Evolutionary conservation across 805 yeast genomes (phyloP), one percentile per base, ranked within the genome.

Genomic region (Candida silvicultrix): DNA sequence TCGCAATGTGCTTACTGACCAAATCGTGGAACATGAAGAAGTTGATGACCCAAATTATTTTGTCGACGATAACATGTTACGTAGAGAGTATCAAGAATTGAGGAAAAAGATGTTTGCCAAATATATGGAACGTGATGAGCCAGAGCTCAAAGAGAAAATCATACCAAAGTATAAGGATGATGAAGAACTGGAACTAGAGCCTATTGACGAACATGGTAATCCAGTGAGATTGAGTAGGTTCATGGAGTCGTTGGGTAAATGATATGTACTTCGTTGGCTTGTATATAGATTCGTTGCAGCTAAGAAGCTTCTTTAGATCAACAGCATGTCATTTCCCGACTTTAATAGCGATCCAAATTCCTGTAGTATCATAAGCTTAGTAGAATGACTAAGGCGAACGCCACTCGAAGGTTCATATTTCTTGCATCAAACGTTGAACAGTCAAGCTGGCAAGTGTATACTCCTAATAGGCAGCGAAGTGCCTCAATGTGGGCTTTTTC

Each of bases 151-250:
- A 25, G 45, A 35, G 41, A 18, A 32, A 12, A 28, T 16, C 22
- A 28, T 15, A 11, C 32, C 32, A 2, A 14, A 10, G 8, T 16
- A 42, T 43, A 67, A 70, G 48, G 64, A 74, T 1, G 75, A 73
- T 2, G 65, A 68, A 42, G 86, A 77, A 37, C 55, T 64, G 48
- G 90, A 80, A 46, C 54, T 78, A 18, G 95, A 85, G 56, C 89
- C 88, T 0, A 66, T 85, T 7, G 89, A 85, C 53, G 83, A 78
- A 45, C 55, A 65, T 35, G 88, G 88, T 0, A 74, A 78, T 45
- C 80, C 81, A 0, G 59, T 76, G 8, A 80, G 71, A 48, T 66
- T 77, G 1, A 85, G 95, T 57, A 68, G 89, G 43, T 88, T 88
- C 62, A 84, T 71, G 56, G 78, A 86, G 11, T 83, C 86, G 4